Conservation (phyloP, 2,329 filamentous ascomycete genomes). For the Neoscytalidium dimidiatum region DNA sequence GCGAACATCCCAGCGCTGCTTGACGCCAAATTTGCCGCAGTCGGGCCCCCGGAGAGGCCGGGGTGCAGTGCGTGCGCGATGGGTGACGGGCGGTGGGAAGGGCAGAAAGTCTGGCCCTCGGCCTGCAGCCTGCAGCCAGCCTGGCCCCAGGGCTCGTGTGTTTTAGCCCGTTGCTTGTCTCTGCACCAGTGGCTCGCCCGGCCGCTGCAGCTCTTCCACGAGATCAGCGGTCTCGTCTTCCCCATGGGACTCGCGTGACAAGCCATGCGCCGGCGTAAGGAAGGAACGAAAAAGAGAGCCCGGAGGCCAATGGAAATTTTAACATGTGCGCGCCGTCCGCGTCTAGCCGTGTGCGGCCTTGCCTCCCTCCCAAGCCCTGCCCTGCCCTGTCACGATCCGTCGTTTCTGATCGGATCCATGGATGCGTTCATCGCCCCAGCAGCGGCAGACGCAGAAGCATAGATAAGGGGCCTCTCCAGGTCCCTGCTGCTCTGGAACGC, state of each 20-base stretch:
- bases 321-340: neutral
- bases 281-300: neutral
- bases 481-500: neutral
- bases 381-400: neutral
- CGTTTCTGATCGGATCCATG: neutral
- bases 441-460: neutral
- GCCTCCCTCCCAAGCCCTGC: too few species aligned
- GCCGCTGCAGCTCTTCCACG: neutral
- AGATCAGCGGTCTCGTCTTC: neutral
- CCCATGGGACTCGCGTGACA: neutral
- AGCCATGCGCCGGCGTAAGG: neutral
- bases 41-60: neutral
- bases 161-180: neutral
- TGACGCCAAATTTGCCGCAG: neutral
- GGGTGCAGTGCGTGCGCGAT: neutral
- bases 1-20: neutral
- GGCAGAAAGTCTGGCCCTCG: neutral
- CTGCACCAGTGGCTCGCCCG: neutral
- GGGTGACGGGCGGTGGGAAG: neutral
- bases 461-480: too few species aligned
- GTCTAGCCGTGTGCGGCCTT: conserved; percentile 5
- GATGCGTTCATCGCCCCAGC: neutral
- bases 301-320: neutral
- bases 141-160: neutral
- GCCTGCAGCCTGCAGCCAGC: neutral